Conservation (phyloP, 225 moss, liverwort and hornwort genomes). For the Pseudisothecium myosuroides region DNA sequence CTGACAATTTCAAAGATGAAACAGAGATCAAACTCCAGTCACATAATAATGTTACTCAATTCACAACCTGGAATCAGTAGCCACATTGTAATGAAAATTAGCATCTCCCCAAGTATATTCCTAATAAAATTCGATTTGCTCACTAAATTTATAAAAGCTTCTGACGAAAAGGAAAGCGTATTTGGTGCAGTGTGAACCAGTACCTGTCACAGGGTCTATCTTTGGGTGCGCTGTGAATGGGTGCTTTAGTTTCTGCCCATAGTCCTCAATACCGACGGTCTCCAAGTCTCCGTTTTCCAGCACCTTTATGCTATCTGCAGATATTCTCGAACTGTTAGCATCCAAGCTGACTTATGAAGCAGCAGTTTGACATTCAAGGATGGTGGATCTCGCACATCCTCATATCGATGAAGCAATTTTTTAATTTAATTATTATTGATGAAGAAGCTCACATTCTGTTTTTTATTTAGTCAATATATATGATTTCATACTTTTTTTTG, state of each 20-base stretch:
- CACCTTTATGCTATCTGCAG: conserved; percentile 43
- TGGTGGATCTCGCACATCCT: neutral
- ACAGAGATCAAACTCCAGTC: neutral
- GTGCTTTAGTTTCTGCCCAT: conserved; percentile 34
- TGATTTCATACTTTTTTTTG: neutral
- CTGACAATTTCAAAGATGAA: neutral
- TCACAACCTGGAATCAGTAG: neutral
- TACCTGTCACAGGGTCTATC: conserved; percentile 45
- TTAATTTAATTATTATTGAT: neutral
- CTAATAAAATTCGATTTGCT: no score
- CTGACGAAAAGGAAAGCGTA: neutral
- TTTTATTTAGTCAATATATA: neutral
- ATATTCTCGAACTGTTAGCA: neutral
- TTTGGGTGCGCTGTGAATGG: conserved; percentile 75
- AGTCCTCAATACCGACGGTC: conserved; percentile 65
- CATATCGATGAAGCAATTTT: neutral
- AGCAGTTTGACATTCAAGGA: neutral
- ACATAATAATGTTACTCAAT: neutral
- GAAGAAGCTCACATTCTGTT: neutral
- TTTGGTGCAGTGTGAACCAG: no score
- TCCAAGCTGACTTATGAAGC: neutral
- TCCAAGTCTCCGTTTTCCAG: conserved; percentile 61
- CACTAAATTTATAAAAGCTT: neutral
- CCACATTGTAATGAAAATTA: neutral
- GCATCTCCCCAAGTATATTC: neutral